Evolutionary conservation across 2,329 filamentous ascomycete species (phyloP).

Genomic region (Trichophyton equinum): DNA sequence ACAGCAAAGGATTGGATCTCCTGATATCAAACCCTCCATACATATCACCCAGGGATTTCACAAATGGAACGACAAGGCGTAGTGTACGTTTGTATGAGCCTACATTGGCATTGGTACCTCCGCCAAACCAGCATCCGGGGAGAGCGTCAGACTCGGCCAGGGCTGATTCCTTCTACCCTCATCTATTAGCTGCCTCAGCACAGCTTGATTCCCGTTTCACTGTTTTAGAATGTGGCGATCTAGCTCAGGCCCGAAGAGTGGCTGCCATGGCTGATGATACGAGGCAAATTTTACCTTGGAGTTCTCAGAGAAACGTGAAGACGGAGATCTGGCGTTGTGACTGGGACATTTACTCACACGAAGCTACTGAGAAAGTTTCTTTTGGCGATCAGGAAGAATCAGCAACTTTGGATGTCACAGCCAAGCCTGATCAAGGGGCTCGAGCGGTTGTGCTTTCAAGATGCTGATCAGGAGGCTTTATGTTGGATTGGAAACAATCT

Average conservation of each 20-base stretch:
- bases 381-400: background rate
- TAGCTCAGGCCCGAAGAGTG: conserved; percentile 24
- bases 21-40: conserved; percentile 87
- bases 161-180: conserved; percentile 28
- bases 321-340: conserved; percentile 15
- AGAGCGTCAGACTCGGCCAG: background rate
- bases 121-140: conserved; percentile 15
- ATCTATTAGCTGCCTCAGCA: conserved; percentile 20
- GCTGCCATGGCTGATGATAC: conserved; percentile 6
- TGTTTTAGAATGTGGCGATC: conserved; percentile 29
- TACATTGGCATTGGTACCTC: conserved; percentile 60
- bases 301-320: background rate
- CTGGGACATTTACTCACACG: background rate
- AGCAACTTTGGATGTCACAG: background rate
- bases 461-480: background rate
- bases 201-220: conserved; percentile 19
- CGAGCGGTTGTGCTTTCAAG: conserved; percentile 12
- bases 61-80: conserved; percentile 46
- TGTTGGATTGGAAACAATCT: too few relatives aligned
- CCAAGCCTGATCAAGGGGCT: conserved; percentile 3
- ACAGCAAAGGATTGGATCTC: conserved; percentile 36
- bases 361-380: background rate
- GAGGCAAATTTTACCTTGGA: background rate
- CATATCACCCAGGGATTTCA: conserved; percentile 55
- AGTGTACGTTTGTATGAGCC: conserved; percentile 79